phyloP scores from a whole-genome alignment of 2,329 filamentous ascomycete genomes.

The Mycosphaerelloides madeirae region DNA sequence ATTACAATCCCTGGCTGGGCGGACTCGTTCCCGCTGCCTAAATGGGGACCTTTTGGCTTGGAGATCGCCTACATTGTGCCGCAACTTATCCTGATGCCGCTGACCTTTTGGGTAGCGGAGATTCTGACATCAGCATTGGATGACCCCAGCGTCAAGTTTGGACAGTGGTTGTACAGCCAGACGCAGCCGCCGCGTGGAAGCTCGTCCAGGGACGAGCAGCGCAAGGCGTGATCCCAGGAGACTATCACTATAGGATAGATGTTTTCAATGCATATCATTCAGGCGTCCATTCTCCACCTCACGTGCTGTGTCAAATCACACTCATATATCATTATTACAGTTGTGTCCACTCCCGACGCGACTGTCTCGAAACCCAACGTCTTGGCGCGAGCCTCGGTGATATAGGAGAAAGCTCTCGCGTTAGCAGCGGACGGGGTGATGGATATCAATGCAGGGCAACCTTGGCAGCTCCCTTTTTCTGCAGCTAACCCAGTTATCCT shows the following conservation, averaged over 20 bases:
- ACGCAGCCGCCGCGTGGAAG: slow-evolving; percentile 4
- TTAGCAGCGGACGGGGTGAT: too few relatives aligned
- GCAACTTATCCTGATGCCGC: slow-evolving; percentile 56
- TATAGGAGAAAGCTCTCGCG: too few relatives aligned
- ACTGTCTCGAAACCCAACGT: too few relatives aligned
- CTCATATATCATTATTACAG: too few relatives aligned
- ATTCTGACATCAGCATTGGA: slow-evolving; percentile 54
- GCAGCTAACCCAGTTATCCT: too few relatives aligned
- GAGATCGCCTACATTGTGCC: slow-evolving; percentile 57
- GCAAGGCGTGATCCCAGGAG: slow-evolving; percentile 3
- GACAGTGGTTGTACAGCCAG: slow-evolving; percentile 22
- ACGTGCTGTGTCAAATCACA: too few relatives aligned
- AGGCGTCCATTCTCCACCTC: too few relatives aligned
- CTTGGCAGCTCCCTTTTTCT: too few relatives aligned
- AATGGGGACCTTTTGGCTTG: slow-evolving; percentile 53
- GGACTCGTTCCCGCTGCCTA: slow-evolving; percentile 52
- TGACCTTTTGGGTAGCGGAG: slow-evolving; percentile 57
- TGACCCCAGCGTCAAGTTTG: slow-evolving; percentile 56
- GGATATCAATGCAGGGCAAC: too few relatives aligned
- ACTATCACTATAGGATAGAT: background rate
- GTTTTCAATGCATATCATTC: background rate
- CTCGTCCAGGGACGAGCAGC: slow-evolving; percentile 1
- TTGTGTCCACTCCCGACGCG: too few relatives aligned
- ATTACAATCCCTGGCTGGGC: slow-evolving; percentile 54
- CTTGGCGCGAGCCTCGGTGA: too few relatives aligned